phyloP scores from a whole-genome alignment of 2,329 filamentous ascomycete species.

The Tympanopsis confertula region DNA sequence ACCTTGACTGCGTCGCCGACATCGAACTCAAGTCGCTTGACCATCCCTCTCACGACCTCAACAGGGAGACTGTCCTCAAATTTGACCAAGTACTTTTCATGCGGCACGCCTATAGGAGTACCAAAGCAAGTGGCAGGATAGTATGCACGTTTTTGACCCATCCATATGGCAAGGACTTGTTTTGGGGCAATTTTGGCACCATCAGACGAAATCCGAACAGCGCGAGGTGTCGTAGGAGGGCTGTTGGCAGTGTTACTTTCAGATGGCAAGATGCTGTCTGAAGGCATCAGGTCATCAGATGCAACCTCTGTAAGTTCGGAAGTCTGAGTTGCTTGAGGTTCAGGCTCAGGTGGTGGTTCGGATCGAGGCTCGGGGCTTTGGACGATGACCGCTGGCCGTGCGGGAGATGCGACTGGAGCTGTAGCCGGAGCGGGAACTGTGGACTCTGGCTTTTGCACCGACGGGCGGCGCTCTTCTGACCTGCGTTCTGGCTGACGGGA shows the following conservation, averaged over 20 bases:
- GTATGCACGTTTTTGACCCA: conserved; percentile 37
- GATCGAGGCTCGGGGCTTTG: too few relatives aligned
- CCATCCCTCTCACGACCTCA: conserved; percentile 21
- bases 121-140: conserved; percentile 49
- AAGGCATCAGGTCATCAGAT: too few relatives aligned
- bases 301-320: too few relatives aligned
- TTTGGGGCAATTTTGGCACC: conserved; percentile 24
- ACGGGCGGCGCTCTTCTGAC: too few relatives aligned
- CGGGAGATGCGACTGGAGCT: too few relatives aligned
- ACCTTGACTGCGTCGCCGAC: conserved; percentile 32
- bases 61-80: conserved; percentile 28
- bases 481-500: too few relatives aligned
- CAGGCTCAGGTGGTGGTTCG: too few relatives aligned
- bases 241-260: background rate
- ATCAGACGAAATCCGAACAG: conserved; percentile 4
- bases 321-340: too few relatives aligned
- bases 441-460: too few relatives aligned
- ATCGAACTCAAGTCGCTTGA: conserved; percentile 29
- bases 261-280: too few relatives aligned
- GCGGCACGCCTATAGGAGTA: conserved; percentile 19
- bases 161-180: conserved; percentile 46
- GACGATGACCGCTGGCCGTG: too few relatives aligned
- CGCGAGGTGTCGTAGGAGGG: conserved; percentile 1
- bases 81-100: conserved; percentile 27
- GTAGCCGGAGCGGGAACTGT: too few relatives aligned